These are phyloP conservation scores for Fraxinus ornus DNA, from an alignment of 305 asterid genomes.

Conservation along the genomic window DNA sequence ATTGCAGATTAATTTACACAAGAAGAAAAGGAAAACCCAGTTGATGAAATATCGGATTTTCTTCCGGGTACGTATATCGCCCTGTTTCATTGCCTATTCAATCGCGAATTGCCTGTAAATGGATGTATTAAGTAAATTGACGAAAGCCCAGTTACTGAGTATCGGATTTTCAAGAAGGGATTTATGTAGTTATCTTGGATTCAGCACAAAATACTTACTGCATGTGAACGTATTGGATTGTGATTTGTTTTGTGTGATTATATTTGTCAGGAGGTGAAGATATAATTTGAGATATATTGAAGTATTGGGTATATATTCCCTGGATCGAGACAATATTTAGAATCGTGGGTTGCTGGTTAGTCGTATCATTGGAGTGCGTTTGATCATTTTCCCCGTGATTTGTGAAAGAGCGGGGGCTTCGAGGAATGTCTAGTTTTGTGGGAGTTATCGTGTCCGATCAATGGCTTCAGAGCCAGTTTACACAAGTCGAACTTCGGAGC, in stretches of 20 bases:
- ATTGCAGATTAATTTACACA: background rate
- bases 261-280: background rate
- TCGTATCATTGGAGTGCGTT: conserved; percentile 23
- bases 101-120: background rate
- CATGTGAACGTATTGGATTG: background rate
- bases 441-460: conserved; percentile 94
- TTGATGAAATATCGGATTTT: background rate
- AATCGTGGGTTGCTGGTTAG: background rate
- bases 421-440: conserved; percentile 67
- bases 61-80: background rate
- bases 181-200: background rate
- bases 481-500: conserved; percentile 89
- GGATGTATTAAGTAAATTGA: background rate
- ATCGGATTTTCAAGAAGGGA: background rate
- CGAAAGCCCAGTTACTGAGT: background rate
- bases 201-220: background rate
- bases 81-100: conserved; percentile 7
- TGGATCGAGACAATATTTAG: background rate
- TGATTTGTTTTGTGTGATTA: background rate
- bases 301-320: background rate
- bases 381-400: conserved; percentile 42
- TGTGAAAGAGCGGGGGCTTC: conserved; percentile 43
- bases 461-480: conserved; percentile 96
- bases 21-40: background rate
- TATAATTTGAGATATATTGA: background rate